Evolutionary conservation across 2,329 filamentous ascomycete genomes (phyloP), one percentile per base, ranked within the genome.

Genomic region (Ambrosiella cleistominuta): DNA sequence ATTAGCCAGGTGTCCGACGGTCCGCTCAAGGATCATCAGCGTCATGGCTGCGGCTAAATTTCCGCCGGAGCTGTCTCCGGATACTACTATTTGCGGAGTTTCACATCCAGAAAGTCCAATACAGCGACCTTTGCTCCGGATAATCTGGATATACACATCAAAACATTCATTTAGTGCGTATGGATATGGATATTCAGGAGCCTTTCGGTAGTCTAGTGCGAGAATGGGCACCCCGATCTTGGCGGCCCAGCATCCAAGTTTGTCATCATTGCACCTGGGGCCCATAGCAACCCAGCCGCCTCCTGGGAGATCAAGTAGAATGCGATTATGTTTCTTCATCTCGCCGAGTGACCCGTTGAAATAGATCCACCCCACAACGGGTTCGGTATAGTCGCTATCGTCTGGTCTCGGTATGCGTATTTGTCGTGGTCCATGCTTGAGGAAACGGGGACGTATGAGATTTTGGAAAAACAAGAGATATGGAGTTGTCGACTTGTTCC

Each of bases 201-300:
- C 75, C 62, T 75, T 77, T 58, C 67, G 70, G 70, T 98, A 98
- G 66, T 98, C 89, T 60, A 98, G 70, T 64, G 91, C 95, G 58
- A 98, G 71, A 5, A 98, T 78, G 0, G 93, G 91, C n/a, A 95
- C 69, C 0, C 89, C 88, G 0, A 87, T 87, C 68, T 86, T 90
- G 13, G 85, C 86, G 0, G 93, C 88, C 93, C 93, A 98, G 1
- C 86, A 82, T 64, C 95, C 81, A 15, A 98, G 75, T 69, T 94
- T 95, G 69, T 98, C 93, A 66, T 98, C 93, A 65, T 94, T 89
- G 65, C 85, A 87, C 52, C 93, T 76, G n/a, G 93, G 93, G 60
- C 88, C 83, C 93, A 98, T 98, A 15, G 93, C 90, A 11, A 98
- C 90, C 63, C 94, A 98, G 0, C 93, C 93, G 38, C 93, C 93